phyloP scores from a whole-genome alignment of 2,329 filamentous ascomycete genomes.

The Dactylonectria estremocensis region DNA sequence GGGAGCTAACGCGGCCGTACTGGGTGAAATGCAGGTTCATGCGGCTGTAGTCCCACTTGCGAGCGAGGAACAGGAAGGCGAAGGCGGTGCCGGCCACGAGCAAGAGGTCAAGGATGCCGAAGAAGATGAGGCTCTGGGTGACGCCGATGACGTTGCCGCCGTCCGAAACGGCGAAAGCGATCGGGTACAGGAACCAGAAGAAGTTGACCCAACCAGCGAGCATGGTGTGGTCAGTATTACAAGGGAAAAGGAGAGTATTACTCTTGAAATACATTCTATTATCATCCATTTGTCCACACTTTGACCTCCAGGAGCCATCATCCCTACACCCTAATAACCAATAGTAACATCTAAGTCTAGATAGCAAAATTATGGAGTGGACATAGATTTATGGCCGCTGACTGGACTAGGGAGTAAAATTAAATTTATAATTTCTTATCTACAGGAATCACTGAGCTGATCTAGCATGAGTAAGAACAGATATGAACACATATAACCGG shows the following conservation, averaged over 20 bases:
- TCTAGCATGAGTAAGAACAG: too few species aligned
- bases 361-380: too few species aligned
- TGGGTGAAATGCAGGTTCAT: constrained; percentile 70
- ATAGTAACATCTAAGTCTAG: too few species aligned
- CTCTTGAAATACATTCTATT: too few species aligned
- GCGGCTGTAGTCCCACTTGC: constrained; percentile 66
- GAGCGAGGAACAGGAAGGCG: constrained; percentile 60
- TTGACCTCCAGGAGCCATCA: too few species aligned
- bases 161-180: constrained; percentile 57
- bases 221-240: too few species aligned
- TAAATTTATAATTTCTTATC: not conserved
- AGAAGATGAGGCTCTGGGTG: constrained; percentile 64
- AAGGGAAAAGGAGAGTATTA: too few species aligned
- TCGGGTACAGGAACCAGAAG: constrained; percentile 63
- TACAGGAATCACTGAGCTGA: not conserved
- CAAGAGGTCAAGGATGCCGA: constrained; percentile 70
- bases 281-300: too few species aligned
- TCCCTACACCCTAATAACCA: too few species aligned
- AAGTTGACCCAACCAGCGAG: constrained; percentile 53
- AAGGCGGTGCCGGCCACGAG: constrained; percentile 61
- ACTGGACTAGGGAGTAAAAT: too few species aligned
- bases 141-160: constrained; percentile 63
- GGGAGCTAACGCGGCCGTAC: constrained; percentile 65
- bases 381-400: too few species aligned
- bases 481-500: too few species aligned